These are phyloP conservation scores for Yamadazyma laniorum DNA, from an alignment of 805 yeast species.

Conservation along the genomic window DNA sequence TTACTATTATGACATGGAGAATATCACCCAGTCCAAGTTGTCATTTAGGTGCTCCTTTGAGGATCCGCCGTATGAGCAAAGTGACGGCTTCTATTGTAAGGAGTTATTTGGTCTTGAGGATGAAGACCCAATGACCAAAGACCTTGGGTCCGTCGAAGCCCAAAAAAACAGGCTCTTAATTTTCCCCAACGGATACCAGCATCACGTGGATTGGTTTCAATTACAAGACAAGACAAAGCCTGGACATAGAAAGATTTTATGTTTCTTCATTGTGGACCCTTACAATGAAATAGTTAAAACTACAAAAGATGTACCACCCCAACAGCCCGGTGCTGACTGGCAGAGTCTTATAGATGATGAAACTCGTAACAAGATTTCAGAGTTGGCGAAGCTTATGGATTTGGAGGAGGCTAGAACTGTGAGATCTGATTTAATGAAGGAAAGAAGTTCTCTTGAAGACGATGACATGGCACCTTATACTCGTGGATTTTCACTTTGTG, in stretches of 20 bases:
- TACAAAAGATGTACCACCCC: conserved; percentile 37
- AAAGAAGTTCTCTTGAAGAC: conserved; percentile 21
- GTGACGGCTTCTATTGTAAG: conserved; percentile 24
- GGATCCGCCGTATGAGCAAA: conserved; percentile 36
- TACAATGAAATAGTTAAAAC: conserved; percentile 24
- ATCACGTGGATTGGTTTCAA: conserved; percentile 39
- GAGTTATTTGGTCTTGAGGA: conserved; percentile 29
- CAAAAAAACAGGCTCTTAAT: conserved; percentile 28
- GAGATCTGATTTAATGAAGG: conserved; percentile 32
- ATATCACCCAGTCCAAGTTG: conserved; percentile 33
- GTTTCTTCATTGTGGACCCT: conserved; percentile 42
- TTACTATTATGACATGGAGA: conserved; percentile 41
- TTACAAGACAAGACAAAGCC: conserved; percentile 32
- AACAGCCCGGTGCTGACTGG: conserved; percentile 18
- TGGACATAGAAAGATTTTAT: conserved; percentile 39
- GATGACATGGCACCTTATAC: conserved; percentile 17
- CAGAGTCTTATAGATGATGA: no score
- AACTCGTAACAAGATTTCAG: no score
- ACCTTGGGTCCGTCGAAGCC: conserved; percentile 26
- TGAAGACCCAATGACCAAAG: conserved; percentile 22
- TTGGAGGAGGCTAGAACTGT: conserved; percentile 24
- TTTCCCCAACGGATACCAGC: conserved; percentile 41
- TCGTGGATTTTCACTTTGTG: conserved; percentile 31
- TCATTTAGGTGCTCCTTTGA: conserved; percentile 28
- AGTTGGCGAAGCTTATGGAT: background rate